Base-by-base conservation (phyloP, 768 basidiomycete genomes). In the Hygrophorus pudorinus region DNA sequence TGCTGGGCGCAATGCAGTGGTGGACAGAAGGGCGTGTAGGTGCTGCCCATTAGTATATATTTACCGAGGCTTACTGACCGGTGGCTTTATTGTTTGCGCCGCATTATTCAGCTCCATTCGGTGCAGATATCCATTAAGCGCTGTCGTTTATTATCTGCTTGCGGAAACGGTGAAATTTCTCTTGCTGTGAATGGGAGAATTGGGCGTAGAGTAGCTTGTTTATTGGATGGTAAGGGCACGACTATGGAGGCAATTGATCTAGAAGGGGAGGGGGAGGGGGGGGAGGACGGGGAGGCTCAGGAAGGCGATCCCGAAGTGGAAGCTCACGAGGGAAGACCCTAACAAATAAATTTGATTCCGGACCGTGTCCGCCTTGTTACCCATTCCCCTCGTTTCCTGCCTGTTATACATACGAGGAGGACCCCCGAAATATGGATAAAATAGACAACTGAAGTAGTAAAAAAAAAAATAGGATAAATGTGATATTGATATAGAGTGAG, bases 191-290 rank as follows among this genome's bases (percentile, higher is more conserved):
- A 90, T 58, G 86, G 87, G 50, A 68, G 80, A 58, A 66, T 62
- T 7, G 83, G 84, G 44, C 78, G 86, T 55, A 68, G 83, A 54
- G 79, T 88, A 41, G 84, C 77, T 5, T 85, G 86, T 59, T 73
- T 87, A 45, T 59, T 88, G 57, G 84, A 84, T 59, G 64, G 61
- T 46, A 67, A 68, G 43, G 85, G 84, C 51, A 70, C 65, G 50
- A 65, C 62, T 46, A 57, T 89, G 71, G 83, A 89, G 65, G 70
- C 80, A 36, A 66, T 87, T 54, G 86, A 89, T 68, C 67, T 89
- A 64, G 86, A 85, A 66, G 81, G 72, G 44, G 78, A 79, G 50
- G 76, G 62, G 51, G 78, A 76, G 55, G 70, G 71, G 52, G 57
- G 57, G 58, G 74, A 72, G 57, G 68, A 53, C 45, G 66, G 56